Conservation (phyloP, 139 green algal genomes). For the Chlorella vulgaris region DNA sequence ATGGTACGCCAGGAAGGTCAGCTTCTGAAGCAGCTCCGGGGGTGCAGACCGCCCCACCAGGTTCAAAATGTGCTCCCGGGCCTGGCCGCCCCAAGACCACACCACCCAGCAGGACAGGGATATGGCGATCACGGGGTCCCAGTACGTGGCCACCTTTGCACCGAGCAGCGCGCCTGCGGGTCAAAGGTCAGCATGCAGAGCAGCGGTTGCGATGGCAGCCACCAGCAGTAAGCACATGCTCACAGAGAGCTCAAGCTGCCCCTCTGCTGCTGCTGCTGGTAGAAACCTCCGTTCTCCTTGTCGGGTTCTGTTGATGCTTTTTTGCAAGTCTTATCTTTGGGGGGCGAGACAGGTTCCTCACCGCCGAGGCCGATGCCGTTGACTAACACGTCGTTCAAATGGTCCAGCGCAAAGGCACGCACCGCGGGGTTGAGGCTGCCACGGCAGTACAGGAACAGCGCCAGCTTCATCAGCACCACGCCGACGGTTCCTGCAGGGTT, state of each 20-base stretch:
- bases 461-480: slow-evolving; percentile 56
- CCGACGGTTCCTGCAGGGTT: neutral
- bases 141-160: slow-evolving; percentile 42
- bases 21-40: slow-evolving; percentile 35
- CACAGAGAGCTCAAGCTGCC: no score
- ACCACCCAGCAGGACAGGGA: slow-evolving; percentile 60
- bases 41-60: slow-evolving; percentile 40
- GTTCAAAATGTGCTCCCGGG: slow-evolving; percentile 53
- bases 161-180: slow-evolving; percentile 45
- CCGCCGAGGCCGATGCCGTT: slow-evolving; percentile 55
- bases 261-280: no score
- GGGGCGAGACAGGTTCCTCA: no score
- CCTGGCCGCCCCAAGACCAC: slow-evolving; percentile 51
- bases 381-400: slow-evolving; percentile 71
- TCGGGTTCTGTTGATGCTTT: no score
- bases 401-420: slow-evolving; percentile 59
- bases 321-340: no score
- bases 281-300: no score
- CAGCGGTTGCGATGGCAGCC: neutral
- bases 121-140: slow-evolving; percentile 61
- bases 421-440: slow-evolving; percentile 48
- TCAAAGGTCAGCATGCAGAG: no score
- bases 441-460: slow-evolving; percentile 38
- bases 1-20: slow-evolving; percentile 59
- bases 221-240: no score